Evolutionary conservation across 768 basidiomycete genomes (phyloP).

Genomic region (Austroboletus festivus): DNA sequence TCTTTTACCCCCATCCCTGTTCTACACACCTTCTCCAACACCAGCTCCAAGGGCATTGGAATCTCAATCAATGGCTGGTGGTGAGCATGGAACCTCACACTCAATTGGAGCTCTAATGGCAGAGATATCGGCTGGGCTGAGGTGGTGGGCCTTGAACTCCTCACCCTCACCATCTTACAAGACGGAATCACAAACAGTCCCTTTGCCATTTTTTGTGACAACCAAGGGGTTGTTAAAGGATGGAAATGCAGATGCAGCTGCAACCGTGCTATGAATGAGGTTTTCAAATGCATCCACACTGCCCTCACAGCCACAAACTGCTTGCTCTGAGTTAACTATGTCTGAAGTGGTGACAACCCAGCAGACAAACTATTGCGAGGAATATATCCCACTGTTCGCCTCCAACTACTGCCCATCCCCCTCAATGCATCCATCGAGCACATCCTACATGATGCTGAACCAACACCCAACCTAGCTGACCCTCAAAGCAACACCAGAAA

Average conservation of each 20-base stretch:
- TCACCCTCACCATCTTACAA: slow-evolving; percentile 20
- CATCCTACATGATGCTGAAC: too few relatives aligned
- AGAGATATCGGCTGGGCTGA: slow-evolving; percentile 48
- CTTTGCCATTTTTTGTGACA: slow-evolving; percentile 19
- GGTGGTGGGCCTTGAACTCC: slow-evolving; percentile 42
- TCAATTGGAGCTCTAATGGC: background rate
- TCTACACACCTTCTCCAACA: background rate
- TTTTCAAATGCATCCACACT: slow-evolving; percentile 28
- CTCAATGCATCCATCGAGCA: background rate
- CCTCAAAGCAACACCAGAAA: too few relatives aligned
- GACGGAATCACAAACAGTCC: background rate
- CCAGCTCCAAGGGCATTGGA: background rate
- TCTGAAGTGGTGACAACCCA: background rate
- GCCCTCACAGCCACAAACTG: background rate
- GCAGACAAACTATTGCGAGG: background rate
- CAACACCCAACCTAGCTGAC: too few relatives aligned
- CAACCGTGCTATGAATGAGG: slow-evolving; percentile 24
- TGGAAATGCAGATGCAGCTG: slow-evolving; percentile 33
- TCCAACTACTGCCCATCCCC: background rate
- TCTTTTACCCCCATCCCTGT: background rate
- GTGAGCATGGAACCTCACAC: background rate
- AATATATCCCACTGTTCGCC: background rate
- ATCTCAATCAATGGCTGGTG: background rate
- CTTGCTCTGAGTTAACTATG: background rate
- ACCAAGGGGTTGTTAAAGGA: slow-evolving; percentile 36